Evolutionary conservation across 805 yeast genomes (phyloP), one percentile per base, ranked within the genome.

Genomic region (Sugiyamaella mastotermitis): DNA sequence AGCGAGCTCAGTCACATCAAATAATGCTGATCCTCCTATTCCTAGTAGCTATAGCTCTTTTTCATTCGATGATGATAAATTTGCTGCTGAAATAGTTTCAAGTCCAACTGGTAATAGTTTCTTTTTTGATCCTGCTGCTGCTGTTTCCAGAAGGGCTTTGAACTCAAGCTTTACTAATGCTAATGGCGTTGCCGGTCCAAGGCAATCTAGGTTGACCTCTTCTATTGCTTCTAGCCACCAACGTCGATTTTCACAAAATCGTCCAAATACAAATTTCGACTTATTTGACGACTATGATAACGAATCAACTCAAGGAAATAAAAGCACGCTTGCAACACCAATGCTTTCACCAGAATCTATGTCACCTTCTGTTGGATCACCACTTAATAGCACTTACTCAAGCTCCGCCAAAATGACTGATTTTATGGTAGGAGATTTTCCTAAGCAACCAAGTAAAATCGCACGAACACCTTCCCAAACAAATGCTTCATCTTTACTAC

Each of bases 401-500:
- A 16, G n/a, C 10, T 35, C 39, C 17, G 15, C 37, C 10, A 8
- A 34, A 13, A n/a, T 27, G 30, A 27, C 9, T 10, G 7, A 27
- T 17, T 11, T 27, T 27, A 27, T 27, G 30, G 9, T 11, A 7
- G 30, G 30, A 6, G 14, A 5, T 15, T 5, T 27, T 5, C 15
- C 15, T 10, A 15, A 27, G 6, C 14, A 14, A 6, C 30, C 35
- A n/a, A 35, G 34, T 17, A 44, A 44, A 30, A 44, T 44, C 15
- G 37, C 46, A 19, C 41, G 49, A 8, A 45, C 49, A 8, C 29
- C 31, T 7, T 40, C 42, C 3, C 47, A 43, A 32, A 42, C 41
- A 19, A 45, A 40, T 31, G 45, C 49, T 16, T 42, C 49, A 6
- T 38, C 44, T 8, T 34, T 45, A 19, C 31, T 45, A 16, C 49